Evolutionary conservation across 805 yeast genomes (phyloP).

Genomic region (Saturnispora kantuleensis): DNA sequence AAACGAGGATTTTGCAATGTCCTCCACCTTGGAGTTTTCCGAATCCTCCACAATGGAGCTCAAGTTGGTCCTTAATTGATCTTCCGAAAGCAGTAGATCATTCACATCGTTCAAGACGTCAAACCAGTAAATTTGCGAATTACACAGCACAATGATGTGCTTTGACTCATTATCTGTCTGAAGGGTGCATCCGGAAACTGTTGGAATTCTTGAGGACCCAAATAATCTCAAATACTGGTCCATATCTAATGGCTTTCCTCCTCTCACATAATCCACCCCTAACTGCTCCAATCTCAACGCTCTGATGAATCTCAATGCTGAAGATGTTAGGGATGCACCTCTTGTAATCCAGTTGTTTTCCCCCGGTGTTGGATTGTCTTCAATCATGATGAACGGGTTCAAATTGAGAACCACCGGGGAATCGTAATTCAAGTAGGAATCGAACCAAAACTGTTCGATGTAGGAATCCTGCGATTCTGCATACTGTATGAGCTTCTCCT

Average conservation of each 20-base stretch:
- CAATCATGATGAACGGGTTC: slow-evolving; percentile 82
- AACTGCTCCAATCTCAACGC: slow-evolving; percentile 69
- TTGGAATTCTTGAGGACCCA: slow-evolving; percentile 83
- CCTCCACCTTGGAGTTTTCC: slow-evolving; percentile 38
- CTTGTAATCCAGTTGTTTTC: slow-evolving; percentile 60
- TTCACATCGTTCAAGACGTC: slow-evolving; percentile 73
- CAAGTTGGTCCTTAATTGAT: slow-evolving; percentile 65
- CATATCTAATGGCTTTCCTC: slow-evolving; percentile 68
- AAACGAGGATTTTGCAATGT: slow-evolving; percentile 66
- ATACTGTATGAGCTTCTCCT: slow-evolving; percentile 53
- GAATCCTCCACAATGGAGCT: slow-evolving; percentile 73
- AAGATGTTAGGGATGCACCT: slow-evolving; percentile 69
- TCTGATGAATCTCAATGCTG: slow-evolving; percentile 69
- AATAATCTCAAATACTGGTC: slow-evolving; percentile 81
- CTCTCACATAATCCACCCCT: slow-evolving; percentile 58
- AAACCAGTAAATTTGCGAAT: slow-evolving; percentile 91
- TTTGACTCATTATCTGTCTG: slow-evolving; percentile 68
- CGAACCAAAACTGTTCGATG: slow-evolving; percentile 93
- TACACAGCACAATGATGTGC: slow-evolving; percentile 73
- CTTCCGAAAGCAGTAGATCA: slow-evolving; percentile 63
- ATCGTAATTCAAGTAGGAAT: slow-evolving; percentile 78
- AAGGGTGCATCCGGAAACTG: slow-evolving; percentile 72
- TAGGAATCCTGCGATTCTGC: slow-evolving; percentile 60
- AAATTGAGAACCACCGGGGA: slow-evolving; percentile 85
- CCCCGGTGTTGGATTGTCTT: slow-evolving; percentile 80